Evolutionary conservation across 2,329 filamentous ascomycete genomes (phyloP).

Genomic region (Macrophomina phaseolina): DNA sequence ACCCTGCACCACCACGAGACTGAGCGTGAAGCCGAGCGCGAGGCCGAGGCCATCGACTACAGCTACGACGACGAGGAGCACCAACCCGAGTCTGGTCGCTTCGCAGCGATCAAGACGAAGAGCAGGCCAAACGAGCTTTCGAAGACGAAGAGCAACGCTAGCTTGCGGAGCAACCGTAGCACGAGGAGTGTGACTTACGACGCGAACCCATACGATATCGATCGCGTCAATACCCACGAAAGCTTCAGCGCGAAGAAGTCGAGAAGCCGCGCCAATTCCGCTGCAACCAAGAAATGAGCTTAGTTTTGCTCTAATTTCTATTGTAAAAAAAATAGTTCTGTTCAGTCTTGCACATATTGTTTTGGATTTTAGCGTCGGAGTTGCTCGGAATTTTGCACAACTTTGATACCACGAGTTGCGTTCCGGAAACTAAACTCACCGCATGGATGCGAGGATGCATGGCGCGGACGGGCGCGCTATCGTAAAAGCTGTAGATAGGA

Average conservation of each 20-base stretch:
- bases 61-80: constrained; percentile 35
- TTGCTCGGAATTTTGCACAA: not conserved
- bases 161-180: constrained; percentile 33
- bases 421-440: not conserved
- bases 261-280: not conserved
- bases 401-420: not conserved
- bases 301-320: too few species aligned
- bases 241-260: constrained; percentile 41
- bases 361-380: constrained; percentile 8
- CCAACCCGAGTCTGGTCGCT: constrained; percentile 29
- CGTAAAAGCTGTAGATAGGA: not conserved
- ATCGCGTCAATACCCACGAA: constrained; percentile 56
- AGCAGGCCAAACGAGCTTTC: not conserved
- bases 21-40: constrained; percentile 28
- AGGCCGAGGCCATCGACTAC: constrained; percentile 27
- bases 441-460: not conserved
- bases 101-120: constrained; percentile 44
- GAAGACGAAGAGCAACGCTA: constrained; percentile 35
- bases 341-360: not conserved
- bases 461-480: not conserved
- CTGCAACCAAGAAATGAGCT: not conserved
- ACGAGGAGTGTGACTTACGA: constrained; percentile 40
- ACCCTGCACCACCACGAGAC: constrained; percentile 20
- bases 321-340: not conserved
- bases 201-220: constrained; percentile 54